A percentile compares a stretch with the other conserved stretches of the same genome.
Evolutionary conservation across 2,329 filamentous ascomycete genomes (phyloP).

Genomic region (Fusarium sp.): DNA sequence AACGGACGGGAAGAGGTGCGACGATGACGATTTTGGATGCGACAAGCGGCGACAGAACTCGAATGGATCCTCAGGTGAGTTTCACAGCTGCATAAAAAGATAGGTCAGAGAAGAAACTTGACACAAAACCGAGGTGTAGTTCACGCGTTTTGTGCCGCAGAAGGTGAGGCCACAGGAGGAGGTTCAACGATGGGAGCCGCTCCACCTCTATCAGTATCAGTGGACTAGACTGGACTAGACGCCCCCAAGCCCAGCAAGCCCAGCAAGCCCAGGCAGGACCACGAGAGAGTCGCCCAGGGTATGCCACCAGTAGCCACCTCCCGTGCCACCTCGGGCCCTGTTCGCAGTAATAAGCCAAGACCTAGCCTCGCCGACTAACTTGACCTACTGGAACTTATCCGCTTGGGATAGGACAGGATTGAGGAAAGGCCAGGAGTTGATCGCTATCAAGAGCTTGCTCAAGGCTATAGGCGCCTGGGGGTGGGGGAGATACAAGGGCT

Average conservation of each 20-base stretch:
- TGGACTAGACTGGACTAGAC: slow-evolving; percentile 30
- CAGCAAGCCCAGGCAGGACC: slow-evolving; percentile 7
- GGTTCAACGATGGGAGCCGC: slow-evolving; percentile 39
- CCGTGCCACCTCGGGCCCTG: slow-evolving; percentile 33
- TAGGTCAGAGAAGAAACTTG: slow-evolving; percentile 42
- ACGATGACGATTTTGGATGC: slow-evolving; percentile 30
- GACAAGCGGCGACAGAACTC: slow-evolving; percentile 25
- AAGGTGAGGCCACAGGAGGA: slow-evolving; percentile 45
- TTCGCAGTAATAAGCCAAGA: slow-evolving; percentile 35
- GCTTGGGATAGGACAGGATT: slow-evolving; percentile 3
- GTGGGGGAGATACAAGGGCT: slow-evolving; percentile 31
- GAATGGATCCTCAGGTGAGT: slow-evolving; percentile 35
- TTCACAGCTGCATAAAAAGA: slow-evolving; percentile 43
- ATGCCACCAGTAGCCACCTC: slow-evolving; percentile 37
- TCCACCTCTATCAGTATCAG: slow-evolving; percentile 33
- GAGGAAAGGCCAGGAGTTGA: slow-evolving; percentile 8
- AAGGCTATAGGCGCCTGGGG: slow-evolving; percentile 24
- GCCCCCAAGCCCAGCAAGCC: slow-evolving; percentile 8
- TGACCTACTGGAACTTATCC: slow-evolving; percentile 5
- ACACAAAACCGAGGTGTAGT: slow-evolving; percentile 43
- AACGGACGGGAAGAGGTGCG: slow-evolving; percentile 29
- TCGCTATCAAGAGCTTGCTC: slow-evolving; percentile 8
- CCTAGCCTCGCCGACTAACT: slow-evolving; percentile 33
- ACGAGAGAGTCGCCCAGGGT: slow-evolving; percentile 35
- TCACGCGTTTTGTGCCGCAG: slow-evolving; percentile 46